These are phyloP conservation scores for Calonectria honghensis DNA, from an alignment of 2,329 filamentous ascomycete genomes.

Conservation along the genomic window DNA sequence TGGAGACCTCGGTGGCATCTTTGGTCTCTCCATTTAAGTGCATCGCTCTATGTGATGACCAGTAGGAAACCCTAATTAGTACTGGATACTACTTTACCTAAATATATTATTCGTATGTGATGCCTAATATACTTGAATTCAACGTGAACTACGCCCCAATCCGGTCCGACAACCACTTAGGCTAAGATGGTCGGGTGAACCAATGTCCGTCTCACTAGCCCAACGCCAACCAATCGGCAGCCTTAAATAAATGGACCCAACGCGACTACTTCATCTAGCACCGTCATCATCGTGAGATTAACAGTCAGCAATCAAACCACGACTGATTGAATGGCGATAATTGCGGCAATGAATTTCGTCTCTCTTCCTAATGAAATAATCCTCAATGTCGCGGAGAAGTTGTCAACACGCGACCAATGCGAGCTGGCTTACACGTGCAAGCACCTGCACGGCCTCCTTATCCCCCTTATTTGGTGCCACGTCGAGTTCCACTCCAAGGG, in stretches of 20 bases:
- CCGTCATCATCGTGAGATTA: background rate
- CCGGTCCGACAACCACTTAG: background rate
- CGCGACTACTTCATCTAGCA: background rate
- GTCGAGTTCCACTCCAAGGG: background rate
- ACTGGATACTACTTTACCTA: background rate
- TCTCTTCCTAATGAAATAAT: background rate
- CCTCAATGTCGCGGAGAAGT: background rate
- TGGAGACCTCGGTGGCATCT: background rate
- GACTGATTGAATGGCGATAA: background rate
- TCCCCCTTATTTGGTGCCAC: conserved; percentile 11
- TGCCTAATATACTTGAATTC: background rate
- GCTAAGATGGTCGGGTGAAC: background rate
- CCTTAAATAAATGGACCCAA: background rate
- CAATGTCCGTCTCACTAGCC: background rate
- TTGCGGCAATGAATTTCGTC: background rate
- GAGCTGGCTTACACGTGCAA: conserved; percentile 5
- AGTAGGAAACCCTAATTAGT: conserved; percentile 5
- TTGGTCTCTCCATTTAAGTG: background rate
- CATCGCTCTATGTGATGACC: background rate
- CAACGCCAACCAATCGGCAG: background rate
- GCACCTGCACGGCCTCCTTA: background rate
- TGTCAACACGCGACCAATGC: background rate
- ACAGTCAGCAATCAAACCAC: background rate
- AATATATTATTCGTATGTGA: background rate
- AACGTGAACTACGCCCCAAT: background rate